These are phyloP conservation scores for Phoenix roebelenii DNA, from an alignment of 176 grass and related monocot genomes.

Conservation along the genomic window DNA sequence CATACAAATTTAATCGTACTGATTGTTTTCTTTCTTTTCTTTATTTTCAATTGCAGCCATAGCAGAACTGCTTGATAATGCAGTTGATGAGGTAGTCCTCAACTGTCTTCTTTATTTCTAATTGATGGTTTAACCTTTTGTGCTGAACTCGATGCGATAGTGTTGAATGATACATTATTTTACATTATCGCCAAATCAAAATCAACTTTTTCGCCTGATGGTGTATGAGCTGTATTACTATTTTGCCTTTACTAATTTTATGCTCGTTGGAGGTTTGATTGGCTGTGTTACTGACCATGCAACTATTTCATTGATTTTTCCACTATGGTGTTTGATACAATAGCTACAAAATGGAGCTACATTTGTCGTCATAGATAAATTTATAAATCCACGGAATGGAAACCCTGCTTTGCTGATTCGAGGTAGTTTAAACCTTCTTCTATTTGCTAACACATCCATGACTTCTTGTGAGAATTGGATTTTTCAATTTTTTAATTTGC, in stretches of 20 bases:
- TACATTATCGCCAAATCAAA: no score
- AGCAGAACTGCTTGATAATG: slow-evolving; percentile 50
- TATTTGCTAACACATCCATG: neutral
- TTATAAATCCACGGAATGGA: slow-evolving; percentile 18
- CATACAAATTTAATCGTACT: neutral
- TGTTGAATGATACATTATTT: no score
- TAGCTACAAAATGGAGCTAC: slow-evolving; percentile 41
- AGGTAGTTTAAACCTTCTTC: slow-evolving; percentile 21
- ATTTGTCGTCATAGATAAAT: slow-evolving; percentile 37
- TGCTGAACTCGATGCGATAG: no score
- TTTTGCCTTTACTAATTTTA: no score
- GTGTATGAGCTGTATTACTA: no score
- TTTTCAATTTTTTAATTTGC: neutral
- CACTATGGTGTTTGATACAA: neutral
- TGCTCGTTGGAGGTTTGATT: no score
- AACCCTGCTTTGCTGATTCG: slow-evolving; percentile 34
- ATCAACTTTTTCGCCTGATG: no score
- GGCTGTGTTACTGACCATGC: no score
- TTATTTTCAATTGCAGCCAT: slow-evolving; percentile 32
- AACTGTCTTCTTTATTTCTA: neutral
- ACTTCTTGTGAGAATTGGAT: neutral
- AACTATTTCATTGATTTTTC: no score
- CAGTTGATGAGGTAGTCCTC: slow-evolving; percentile 40
- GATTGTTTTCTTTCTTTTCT: neutral
- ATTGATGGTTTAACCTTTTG: neutral